Base-by-base conservation (phyloP, 176 grass and related monocot species). In the Cenchrus americanus region DNA sequence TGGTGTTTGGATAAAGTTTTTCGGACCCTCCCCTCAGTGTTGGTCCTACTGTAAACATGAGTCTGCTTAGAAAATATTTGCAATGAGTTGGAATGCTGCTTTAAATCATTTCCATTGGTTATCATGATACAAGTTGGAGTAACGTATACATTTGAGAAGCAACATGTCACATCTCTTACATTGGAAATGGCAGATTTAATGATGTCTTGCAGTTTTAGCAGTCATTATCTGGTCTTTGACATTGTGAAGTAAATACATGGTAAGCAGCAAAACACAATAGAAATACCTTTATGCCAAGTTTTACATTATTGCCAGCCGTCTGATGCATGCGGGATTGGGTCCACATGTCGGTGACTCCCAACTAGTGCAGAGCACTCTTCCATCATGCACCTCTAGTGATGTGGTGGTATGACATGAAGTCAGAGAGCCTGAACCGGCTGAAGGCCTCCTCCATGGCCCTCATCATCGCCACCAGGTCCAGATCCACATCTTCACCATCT, bases 371-470 rank as follows among this genome's bases (percentile, higher is more conserved):
- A 37, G 34, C 3, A 37, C 5, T 67, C 34, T 24, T 54, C n/a
- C 7, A 37, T 6, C 37, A 3, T 87, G 59, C 77, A 14, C 75
- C 83, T 83, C 83, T 83, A 90, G 14, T 80, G 84, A n/a, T 85
- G 79, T n/a, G 84, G 24, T 85, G 79, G 21, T 85, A 65, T 46
- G 83, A 46, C 63, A 73, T 86, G 30, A 80, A 54, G 64, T 75
- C 72, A n/a, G 84, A 62, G 21, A 83, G 11, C 32, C 27, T 84
- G 15, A 91, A 69, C 84, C 89, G 76, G 62, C 75, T 81, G 89
- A 91, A 86, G 41, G 91, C 84, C 69, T 82, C 94, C 74, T 97
- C 91, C 91, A 91, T 97, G n/a, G 89, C 87, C 23, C 82, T 86
- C 68, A 89, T 59, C 67, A 89, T 87, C 21, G 58, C 59, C 76